These are phyloP conservation scores for Lotus japonicus DNA, from an alignment of 306 rosid genomes.

Conservation along the genomic window DNA sequence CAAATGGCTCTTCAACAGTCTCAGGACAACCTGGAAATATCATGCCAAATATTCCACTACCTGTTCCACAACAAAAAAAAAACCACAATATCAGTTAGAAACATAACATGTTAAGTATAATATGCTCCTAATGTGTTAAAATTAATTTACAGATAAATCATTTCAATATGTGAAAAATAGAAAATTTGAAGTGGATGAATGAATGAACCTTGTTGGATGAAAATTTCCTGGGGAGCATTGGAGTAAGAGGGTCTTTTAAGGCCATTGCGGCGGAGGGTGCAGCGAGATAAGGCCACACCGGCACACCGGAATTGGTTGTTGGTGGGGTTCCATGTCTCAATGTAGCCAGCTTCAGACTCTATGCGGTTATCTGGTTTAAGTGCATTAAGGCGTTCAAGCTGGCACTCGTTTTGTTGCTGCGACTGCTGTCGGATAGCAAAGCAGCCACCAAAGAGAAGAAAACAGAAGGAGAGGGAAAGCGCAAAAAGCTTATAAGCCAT, in stretches of 20 bases:
- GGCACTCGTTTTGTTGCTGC: slow-evolving; percentile 17
- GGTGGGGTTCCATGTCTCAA: slow-evolving; percentile 37
- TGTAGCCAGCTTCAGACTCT: slow-evolving; percentile 6
- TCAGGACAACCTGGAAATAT: slow-evolving; percentile 25
- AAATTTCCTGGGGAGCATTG: slow-evolving; percentile 27
- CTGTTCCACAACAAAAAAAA: background rate
- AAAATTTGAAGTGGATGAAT: too few relatives aligned
- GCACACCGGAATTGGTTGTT: slow-evolving; percentile 14
- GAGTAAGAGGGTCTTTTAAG: slow-evolving; percentile 29
- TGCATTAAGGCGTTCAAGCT: background rate
- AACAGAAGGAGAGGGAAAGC: slow-evolving; percentile 38
- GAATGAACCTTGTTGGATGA: slow-evolving; percentile 19
- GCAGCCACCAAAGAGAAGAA: slow-evolving; percentile 33
- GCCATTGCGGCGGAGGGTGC: slow-evolving; percentile 8
- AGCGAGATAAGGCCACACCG: slow-evolving; percentile 26
- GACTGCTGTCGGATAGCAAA: slow-evolving; percentile 6
- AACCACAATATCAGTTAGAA: too few relatives aligned
- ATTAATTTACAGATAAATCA: too few relatives aligned
- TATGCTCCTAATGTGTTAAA: too few relatives aligned
- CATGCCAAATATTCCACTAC: slow-evolving; percentile 19
- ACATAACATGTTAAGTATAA: too few relatives aligned
- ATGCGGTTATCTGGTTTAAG: slow-evolving; percentile 22
- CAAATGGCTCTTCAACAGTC: slow-evolving; percentile 30
- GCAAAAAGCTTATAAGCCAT: slow-evolving; percentile 23
- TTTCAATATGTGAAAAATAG: too few relatives aligned